Evolutionary conservation across 805 yeast species (phyloP), one percentile per base, ranked within the genome.

Genomic region (Yarrowia sp.): DNA sequence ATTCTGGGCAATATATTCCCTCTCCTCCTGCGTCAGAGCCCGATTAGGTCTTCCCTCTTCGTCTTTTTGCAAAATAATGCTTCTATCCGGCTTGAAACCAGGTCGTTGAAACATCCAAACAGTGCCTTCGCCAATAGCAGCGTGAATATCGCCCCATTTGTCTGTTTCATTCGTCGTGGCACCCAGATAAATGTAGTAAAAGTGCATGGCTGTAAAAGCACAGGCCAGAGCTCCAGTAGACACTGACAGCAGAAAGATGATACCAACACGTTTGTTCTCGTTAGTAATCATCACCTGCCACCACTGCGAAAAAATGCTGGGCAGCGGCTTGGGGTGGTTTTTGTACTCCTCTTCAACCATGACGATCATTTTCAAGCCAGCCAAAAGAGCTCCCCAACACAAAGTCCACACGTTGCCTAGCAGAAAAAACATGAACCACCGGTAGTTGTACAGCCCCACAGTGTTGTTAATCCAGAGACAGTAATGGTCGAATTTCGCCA

Each of bases 151-250:
- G 19, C 77, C 82, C 96, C 96, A 89, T 71, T 89, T 89, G 59
- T 79, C 84, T 17, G 82, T 76, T 73, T 89, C 96, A 70, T 87
- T 88, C 4, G 92, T 87, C 12, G 95, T 88, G 72, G 85, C 85
- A 0, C 96, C 96, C 44, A 82, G 78, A 67, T 79, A 81, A 1
- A 88, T 76, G 67, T 83, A 79, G 33, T 79, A 71, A 26, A 84
- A 41, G 68, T 86, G 89, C 66, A 79, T 72, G 28, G 68, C 71
- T 1, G 78, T 65, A 68, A 85, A 84, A 56, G 81, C 78, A 12
- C 74, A 66, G 24, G 81, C 76, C n/a, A 85, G 74, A 0, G 81
- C 66, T 2, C 79, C 74, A 65, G 85, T 79, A 16, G 79, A 63
- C 1, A 75, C 72, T n/a, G 83, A 77, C 46, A 86, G 70, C 21